Evolutionary conservation across 2,329 filamentous ascomycete species (phyloP).

Genomic region (Cladosporium sphaerospermum): DNA sequence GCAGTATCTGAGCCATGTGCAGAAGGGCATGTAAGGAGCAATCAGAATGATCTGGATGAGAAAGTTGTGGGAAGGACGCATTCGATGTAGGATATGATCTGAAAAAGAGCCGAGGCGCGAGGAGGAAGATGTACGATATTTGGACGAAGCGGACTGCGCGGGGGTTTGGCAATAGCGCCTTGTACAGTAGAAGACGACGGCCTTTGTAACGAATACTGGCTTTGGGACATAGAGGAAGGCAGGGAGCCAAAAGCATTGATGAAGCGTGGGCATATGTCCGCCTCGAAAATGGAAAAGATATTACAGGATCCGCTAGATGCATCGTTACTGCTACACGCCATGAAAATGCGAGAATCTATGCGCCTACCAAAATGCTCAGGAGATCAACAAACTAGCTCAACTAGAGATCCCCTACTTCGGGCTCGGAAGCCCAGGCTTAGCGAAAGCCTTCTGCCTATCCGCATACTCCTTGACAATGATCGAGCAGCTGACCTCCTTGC

Average conservation of each 20-base stretch:
- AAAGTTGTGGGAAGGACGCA: background rate
- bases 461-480: constrained; percentile 77
- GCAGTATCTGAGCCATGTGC: constrained; percentile 45
- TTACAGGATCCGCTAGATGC: no score
- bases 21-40: constrained; percentile 28
- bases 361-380: background rate
- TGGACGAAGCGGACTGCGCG: background rate
- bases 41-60: no score
- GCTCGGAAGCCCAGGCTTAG: constrained; percentile 15
- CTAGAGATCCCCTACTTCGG: background rate
- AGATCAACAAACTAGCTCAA: background rate
- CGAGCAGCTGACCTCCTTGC: constrained; percentile 77
- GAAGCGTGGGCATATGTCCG: no score
- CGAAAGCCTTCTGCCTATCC: constrained; percentile 47
- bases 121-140: constrained; percentile 7
- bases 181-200: no score
- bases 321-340: background rate
- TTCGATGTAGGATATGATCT: background rate
- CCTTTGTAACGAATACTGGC: no score
- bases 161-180: background rate
- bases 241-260: no score
- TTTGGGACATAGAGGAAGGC: no score
- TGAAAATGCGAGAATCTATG: background rate
- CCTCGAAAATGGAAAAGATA: no score
- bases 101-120: background rate